Evolutionary conservation across 2,329 filamentous ascomycete genomes (phyloP).

Genomic region (Phialophora macrospora): DNA sequence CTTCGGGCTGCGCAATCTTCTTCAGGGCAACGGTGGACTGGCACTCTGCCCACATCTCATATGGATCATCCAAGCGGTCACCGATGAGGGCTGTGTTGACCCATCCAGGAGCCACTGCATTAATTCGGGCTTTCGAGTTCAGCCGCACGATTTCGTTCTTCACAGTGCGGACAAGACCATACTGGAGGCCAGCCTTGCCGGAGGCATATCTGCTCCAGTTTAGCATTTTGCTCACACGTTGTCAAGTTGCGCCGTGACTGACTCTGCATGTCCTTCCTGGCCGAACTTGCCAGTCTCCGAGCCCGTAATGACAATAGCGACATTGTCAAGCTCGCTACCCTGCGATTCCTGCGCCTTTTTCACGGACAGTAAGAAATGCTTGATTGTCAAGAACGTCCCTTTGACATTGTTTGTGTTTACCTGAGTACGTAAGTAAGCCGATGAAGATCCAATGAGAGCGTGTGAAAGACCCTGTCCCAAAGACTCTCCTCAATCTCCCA

Average conservation of each 20-base stretch:
- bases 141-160: conserved; percentile 61
- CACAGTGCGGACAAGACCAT: conserved; percentile 58
- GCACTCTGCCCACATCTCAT: conserved; percentile 57
- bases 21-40: conserved; percentile 56
- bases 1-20: conserved; percentile 56
- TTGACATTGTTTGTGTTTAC: conserved; percentile 57
- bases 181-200: conserved; percentile 59
- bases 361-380: conserved; percentile 58
- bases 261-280: conserved; percentile 56
- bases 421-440: conserved; percentile 5
- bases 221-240: background rate
- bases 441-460: conserved; percentile 38
- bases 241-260: conserved; percentile 5
- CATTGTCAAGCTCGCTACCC: conserved; percentile 53
- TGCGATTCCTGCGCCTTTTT: conserved; percentile 47
- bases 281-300: conserved; percentile 59
- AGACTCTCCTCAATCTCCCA: conserved; percentile 59
- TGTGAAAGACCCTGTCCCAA: conserved; percentile 56
- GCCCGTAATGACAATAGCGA: conserved; percentile 60
- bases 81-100: conserved; percentile 56
- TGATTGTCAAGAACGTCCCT: conserved; percentile 61
- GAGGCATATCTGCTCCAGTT: conserved; percentile 48
- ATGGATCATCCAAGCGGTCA: conserved; percentile 56
- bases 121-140: conserved; percentile 58
- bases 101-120: conserved; percentile 58